Evolutionary conservation across 2,329 filamentous ascomycete genomes (phyloP).

Genomic region (Talaromyces sp.): DNA sequence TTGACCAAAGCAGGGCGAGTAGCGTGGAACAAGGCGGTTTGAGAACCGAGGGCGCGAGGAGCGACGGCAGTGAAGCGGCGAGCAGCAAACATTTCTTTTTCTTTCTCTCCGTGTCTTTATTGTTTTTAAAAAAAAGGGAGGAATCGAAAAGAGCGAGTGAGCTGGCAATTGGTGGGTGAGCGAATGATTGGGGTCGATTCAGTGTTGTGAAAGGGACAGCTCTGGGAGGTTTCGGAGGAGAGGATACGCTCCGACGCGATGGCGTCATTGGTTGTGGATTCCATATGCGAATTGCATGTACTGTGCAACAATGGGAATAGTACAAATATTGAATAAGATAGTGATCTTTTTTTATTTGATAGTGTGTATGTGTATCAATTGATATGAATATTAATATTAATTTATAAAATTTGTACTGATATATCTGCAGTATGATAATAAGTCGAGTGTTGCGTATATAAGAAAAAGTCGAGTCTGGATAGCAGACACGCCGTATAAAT

Average conservation of each 20-base stretch:
- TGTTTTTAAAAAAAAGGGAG: no score
- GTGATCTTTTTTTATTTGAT: no score
- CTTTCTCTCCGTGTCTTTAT: background rate
- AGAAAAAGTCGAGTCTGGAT: background rate
- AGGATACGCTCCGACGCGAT: background rate
- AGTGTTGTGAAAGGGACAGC: background rate
- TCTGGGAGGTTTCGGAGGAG: background rate
- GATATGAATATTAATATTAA: background rate
- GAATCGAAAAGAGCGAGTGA: background rate
- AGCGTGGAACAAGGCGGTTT: constrained; percentile 33
- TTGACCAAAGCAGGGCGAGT: constrained; percentile 51
- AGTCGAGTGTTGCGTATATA: background rate
- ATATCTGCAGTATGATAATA: background rate
- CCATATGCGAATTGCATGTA: no score
- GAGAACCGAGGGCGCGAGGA: constrained; percentile 23
- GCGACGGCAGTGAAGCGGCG: constrained; percentile 28
- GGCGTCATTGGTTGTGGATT: background rate
- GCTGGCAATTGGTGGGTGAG: background rate
- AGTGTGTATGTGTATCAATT: no score
- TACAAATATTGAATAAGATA: no score
- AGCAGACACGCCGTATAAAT: no score
- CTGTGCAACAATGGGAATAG: no score
- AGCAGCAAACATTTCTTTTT: constrained; percentile 29
- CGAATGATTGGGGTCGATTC: background rate
- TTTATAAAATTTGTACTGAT: background rate